These are phyloP conservation scores for Lecanoromycetidae sp. DNA, from an alignment of 2,329 filamentous ascomycete species.

Conservation along the genomic window DNA sequence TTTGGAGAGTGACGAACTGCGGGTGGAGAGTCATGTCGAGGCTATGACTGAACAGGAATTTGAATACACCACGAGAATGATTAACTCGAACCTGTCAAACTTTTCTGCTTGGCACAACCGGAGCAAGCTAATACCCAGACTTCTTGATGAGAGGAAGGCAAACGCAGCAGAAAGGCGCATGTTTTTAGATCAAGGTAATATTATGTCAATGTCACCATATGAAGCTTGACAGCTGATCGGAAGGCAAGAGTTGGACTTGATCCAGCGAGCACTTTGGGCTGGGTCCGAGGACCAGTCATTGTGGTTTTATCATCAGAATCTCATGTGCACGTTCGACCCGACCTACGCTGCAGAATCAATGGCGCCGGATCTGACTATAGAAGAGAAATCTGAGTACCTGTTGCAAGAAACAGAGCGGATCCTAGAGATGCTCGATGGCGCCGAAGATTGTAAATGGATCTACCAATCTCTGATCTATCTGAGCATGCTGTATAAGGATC, in stretches of 20 bases:
- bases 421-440: conserved; percentile 52
- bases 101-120: conserved; percentile 96
- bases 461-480: conserved; percentile 73
- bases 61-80: conserved; percentile 82
- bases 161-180: conserved; percentile 48
- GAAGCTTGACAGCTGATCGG: background rate
- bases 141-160: conserved; percentile 60
- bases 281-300: conserved; percentile 90
- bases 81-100: conserved; percentile 73
- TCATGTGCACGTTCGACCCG: conserved; percentile 57
- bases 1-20: conserved; percentile 48
- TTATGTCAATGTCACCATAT: background rate
- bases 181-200: conserved; percentile 58
- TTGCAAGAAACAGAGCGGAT: conserved; percentile 62
- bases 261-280: conserved; percentile 69
- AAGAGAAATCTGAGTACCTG: conserved; percentile 55
- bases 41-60: conserved; percentile 73
- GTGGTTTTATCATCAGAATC: conserved; percentile 92
- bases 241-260: conserved; percentile 54
- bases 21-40: conserved; percentile 19
- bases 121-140: conserved; percentile 64
- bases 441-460: conserved; percentile 69
- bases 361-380: conserved; percentile 47
- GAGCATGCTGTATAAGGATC: conserved; percentile 40
- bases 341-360: conserved; percentile 44